These are phyloP conservation scores for Trichoderma sp. DNA, from an alignment of 2,329 filamentous ascomycete genomes.

Conservation along the genomic window DNA sequence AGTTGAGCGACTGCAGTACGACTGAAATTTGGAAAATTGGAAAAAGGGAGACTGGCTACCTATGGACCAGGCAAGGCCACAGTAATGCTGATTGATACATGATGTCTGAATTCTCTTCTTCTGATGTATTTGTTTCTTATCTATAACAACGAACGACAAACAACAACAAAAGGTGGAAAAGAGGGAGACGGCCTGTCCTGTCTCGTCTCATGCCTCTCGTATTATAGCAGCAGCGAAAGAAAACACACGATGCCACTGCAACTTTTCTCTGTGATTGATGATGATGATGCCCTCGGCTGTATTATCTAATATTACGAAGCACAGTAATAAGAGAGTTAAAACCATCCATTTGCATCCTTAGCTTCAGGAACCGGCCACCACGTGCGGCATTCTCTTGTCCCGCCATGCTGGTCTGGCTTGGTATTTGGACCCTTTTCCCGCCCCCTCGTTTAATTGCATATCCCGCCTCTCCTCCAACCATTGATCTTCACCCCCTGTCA, in stretches of 20 bases:
- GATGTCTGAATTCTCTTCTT: constrained; percentile 5
- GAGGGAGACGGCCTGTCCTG: not conserved
- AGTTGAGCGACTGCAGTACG: not conserved
- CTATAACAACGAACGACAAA: not conserved
- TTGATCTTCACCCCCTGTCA: not conserved
- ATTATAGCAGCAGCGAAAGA: not conserved
- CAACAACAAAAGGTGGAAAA: not conserved
- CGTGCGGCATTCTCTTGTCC: not conserved
- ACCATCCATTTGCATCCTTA: not conserved
- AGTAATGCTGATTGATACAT: not conserved
- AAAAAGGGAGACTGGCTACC: not conserved
- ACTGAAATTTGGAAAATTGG: not conserved
- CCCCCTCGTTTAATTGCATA: constrained; percentile 29
- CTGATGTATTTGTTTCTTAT: not conserved
- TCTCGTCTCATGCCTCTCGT: not conserved
- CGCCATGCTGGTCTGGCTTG: not conserved
- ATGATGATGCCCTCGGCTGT: too few relatives aligned
- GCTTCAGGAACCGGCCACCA: constrained; percentile 18
- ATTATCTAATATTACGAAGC: not conserved
- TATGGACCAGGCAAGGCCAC: not conserved
- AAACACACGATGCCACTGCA: not conserved
- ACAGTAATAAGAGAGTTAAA: too few relatives aligned
- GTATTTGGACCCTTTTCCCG: not conserved
- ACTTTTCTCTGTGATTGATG: too few relatives aligned
- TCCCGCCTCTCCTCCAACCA: not conserved